Conservation (phyloP, 2,329 filamentous ascomycete genomes). For the Penicillium sp. region DNA sequence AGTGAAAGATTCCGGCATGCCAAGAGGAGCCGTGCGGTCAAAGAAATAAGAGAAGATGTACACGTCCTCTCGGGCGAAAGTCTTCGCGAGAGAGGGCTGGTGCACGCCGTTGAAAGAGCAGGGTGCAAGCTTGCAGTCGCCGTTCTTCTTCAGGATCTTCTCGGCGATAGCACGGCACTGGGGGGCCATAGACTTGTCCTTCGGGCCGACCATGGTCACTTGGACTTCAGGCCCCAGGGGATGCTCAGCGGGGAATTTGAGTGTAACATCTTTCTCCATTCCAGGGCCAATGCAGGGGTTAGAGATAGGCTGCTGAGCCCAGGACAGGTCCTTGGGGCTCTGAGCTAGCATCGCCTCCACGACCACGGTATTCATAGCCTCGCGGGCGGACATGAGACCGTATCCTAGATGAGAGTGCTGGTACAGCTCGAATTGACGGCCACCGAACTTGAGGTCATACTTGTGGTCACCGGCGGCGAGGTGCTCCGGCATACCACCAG, state of each 20-base stretch:
- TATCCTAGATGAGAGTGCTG: constrained; percentile 98
- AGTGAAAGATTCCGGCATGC: constrained; percentile 98
- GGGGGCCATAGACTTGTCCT: constrained; percentile 65
- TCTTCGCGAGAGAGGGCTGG: constrained; percentile 88
- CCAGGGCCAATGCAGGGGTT: constrained; percentile 87
- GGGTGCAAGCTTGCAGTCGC: constrained; percentile 76
- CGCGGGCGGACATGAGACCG: constrained; percentile 90
- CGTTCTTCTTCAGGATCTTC: constrained; percentile 85
- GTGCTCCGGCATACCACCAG: constrained; percentile 80
- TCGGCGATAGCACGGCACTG: constrained; percentile 90
- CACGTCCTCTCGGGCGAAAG: constrained; percentile 85
- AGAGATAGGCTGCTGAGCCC: constrained; percentile 68
- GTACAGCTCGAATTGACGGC: constrained; percentile 87
- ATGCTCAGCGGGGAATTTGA: constrained; percentile 68
- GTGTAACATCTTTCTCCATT: constrained; percentile 69
- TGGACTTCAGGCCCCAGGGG: constrained; percentile 63
- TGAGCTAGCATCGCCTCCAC: constrained; percentile 68
- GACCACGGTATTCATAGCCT: constrained; percentile 76
- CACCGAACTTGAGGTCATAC: constrained; percentile 87
- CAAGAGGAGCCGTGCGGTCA: constrained; percentile 87
- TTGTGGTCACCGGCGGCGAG: constrained; percentile 92
- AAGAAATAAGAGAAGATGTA: constrained; percentile 99
- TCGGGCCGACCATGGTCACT: constrained; percentile 86
- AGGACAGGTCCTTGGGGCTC: constrained; percentile 61
- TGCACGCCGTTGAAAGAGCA: constrained; percentile 98